Conservation (phyloP, 2,329 filamentous ascomycete genomes). For the Botrytis paeoniae region DNA sequence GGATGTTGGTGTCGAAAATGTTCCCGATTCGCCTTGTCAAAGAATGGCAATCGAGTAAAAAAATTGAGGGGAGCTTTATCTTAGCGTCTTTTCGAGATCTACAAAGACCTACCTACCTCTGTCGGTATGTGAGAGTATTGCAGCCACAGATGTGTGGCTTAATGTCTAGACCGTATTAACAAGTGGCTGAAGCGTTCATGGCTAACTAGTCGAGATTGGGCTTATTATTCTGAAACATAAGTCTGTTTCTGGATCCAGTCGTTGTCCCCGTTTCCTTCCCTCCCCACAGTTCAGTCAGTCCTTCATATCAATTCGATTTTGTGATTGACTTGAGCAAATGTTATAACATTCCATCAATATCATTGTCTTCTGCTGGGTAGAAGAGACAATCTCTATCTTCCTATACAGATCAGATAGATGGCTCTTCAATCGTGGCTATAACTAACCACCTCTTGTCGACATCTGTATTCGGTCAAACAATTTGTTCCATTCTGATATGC, state of each 20-base stretch:
- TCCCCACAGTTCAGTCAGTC: background rate
- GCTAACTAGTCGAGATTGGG: background rate
- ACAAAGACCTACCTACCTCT: background rate
- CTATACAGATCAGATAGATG: background rate
- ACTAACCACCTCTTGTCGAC: background rate
- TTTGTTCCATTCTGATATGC: background rate
- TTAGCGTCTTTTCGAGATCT: conserved; percentile 26
- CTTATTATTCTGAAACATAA: conserved; percentile 4
- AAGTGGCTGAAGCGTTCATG: background rate
- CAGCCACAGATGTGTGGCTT: no score
- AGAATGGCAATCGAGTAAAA: background rate
- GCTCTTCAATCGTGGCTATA: background rate
- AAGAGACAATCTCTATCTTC: background rate
- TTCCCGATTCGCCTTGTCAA: background rate
- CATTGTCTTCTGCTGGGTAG: background rate
- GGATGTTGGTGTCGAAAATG: background rate
- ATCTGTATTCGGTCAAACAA: background rate
- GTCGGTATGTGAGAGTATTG: no score
- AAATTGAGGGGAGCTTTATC: conserved; percentile 29
- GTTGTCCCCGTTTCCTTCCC: background rate
- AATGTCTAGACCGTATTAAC: background rate
- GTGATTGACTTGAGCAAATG: no score
- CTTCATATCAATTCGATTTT: background rate
- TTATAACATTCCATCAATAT: background rate
- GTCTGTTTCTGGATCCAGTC: conserved; percentile 8